Evolutionary conservation across 257 asterid genomes (phyloP), one percentile per base, ranked within the genome.

Genomic region (Nemophila menziesii): DNA sequence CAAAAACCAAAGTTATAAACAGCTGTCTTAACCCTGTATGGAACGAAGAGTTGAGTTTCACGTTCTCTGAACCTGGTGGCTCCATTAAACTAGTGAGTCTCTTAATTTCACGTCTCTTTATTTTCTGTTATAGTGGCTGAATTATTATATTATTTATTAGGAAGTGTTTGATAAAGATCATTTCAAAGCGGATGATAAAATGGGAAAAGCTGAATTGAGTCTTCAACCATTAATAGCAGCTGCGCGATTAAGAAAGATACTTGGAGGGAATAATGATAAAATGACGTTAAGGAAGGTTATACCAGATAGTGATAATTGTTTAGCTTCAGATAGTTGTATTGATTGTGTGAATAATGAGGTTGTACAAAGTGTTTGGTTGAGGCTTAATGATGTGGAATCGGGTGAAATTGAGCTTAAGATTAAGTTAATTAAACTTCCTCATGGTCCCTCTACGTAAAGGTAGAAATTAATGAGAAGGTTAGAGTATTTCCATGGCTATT

Each of bases 11-110:
- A 50, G 72, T 67, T 40, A 63, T 63, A 59, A 67, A 48, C 18
- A 39, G 69, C 60, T 59, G 69, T 52, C 75, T 71, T 20, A 63
- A 71, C 61, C 79, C 79, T 42, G 60, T 57, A 38, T 71, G 79
- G 79, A 71, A 71, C 53, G 75, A 71, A 59, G 79, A 71, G 41
- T 61, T 71, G 29, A 52, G 50, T 42, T 64, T 71, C 69, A 18
- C 75, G 13, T 46, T 71, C 39, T 39, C 72, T 2, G 72, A 71
- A 17, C 69, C 72, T 11, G 36, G 44, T 45, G 68, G 56, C 15
- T 56, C 57, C 63, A 66, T 71, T 43, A 55, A 56, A 38, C 38
- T 71, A 66, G 79, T 71, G 47, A 11, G 62, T 40, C 10, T 26
- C 49, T n/a, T 52, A 4, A 10, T 5, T 2, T 29, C 22, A 29